Evolutionary conservation across 345 rosid species (phyloP).

Genomic region (Clarkia xantiana): DNA sequence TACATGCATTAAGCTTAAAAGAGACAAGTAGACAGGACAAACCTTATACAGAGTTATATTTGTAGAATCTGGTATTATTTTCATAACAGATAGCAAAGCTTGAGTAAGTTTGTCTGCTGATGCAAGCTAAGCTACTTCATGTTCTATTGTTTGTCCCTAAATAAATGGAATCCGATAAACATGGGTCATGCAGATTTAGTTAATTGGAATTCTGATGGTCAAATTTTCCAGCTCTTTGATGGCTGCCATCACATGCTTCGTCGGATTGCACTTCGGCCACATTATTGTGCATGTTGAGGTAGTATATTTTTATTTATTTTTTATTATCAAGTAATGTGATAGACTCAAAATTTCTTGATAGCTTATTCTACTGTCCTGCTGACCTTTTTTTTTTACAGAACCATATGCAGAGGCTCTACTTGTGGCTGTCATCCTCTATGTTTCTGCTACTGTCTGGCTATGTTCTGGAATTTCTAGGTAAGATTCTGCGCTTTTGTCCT

Average conservation of each 20-base stretch:
- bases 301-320: background rate
- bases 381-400: constrained; percentile 19
- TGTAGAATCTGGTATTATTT: too few species aligned
- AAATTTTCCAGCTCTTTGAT: constrained; percentile 31
- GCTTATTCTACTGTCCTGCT: background rate
- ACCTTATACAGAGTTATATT: too few species aligned
- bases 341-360: background rate
- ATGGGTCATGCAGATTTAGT: background rate
- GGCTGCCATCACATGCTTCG: constrained; percentile 41
- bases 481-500: background rate
- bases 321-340: background rate
- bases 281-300: constrained; percentile 28
- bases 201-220: background rate
- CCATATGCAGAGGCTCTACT: constrained; percentile 19
- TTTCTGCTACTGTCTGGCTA: constrained; percentile 26
- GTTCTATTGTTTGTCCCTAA: too few species aligned
- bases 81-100: too few species aligned
- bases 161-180: too few species aligned
- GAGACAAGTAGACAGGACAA: too few species aligned
- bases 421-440: constrained; percentile 29
- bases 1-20: too few species aligned
- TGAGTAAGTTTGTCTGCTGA: too few species aligned
- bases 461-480: constrained; percentile 28
- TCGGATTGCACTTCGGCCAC: constrained; percentile 50
- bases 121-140: too few species aligned